These are phyloP conservation scores for Carex littledalei DNA, from an alignment of 176 grass and related monocot genomes.

Conservation along the genomic window DNA sequence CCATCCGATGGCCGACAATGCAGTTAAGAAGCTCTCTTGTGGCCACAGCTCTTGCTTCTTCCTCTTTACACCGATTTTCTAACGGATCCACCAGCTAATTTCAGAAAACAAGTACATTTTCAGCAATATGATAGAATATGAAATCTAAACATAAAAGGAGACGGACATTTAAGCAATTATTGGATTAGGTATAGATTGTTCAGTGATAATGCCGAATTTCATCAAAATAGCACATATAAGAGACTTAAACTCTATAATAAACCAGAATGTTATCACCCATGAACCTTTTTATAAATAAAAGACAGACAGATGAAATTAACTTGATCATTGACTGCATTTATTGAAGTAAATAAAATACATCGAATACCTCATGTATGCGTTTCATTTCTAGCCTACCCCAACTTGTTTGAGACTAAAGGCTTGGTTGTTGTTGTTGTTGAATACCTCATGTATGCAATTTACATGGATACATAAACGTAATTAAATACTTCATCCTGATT, in stretches of 20 bases:
- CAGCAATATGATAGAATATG: neutral
- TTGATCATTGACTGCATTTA: neutral
- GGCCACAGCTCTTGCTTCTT: conserved; percentile 72
- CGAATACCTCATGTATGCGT: too few species aligned
- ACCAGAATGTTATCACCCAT: neutral
- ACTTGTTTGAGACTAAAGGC: too few species aligned
- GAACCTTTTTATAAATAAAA: neutral
- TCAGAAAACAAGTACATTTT: neutral
- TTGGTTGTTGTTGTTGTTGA: too few species aligned
- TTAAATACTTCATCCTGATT: neutral
- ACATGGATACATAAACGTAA: neutral
- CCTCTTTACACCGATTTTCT: conserved; percentile 83
- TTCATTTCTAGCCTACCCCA: too few species aligned
- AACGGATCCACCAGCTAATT: conserved; percentile 90
- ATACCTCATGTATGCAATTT: neutral
- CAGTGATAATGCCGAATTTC: neutral
- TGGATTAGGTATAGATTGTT: neutral
- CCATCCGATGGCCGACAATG: conserved; percentile 57
- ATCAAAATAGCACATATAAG: neutral
- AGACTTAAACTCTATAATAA: neutral
- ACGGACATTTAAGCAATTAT: neutral
- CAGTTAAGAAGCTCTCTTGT: conserved; percentile 54
- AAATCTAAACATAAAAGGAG: neutral
- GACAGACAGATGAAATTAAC: neutral
- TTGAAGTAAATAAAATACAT: neutral